Evolutionary conservation across 768 basidiomycete species (phyloP).

Genomic region (Auricularia cornea): DNA sequence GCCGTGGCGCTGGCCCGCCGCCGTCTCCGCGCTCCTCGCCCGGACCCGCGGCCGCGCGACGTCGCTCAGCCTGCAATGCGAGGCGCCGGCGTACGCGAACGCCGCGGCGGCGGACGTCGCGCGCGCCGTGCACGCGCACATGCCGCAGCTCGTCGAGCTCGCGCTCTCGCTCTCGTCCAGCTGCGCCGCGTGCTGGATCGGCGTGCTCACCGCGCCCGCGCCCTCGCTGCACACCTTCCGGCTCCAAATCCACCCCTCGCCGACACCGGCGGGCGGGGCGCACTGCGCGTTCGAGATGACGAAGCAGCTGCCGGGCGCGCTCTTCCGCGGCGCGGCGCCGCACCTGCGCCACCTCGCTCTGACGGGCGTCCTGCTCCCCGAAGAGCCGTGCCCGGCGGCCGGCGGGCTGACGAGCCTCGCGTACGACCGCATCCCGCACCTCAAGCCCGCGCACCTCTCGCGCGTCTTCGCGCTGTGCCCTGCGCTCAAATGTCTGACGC

Average conservation of each 20-base stretch:
- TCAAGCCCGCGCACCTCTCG: background rate
- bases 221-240: background rate
- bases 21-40: background rate
- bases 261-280: background rate
- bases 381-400: background rate
- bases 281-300: too few relatives aligned
- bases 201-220: background rate
- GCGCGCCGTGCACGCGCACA: background rate
- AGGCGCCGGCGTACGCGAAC: background rate
- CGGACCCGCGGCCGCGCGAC: background rate
- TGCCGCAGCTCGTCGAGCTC: background rate
- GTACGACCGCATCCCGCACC: background rate
- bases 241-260: background rate
- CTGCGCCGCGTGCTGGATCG: background rate
- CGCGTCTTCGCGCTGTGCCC: background rate
- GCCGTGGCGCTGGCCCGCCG: background rate
- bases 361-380: background rate
- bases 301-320: background rate
- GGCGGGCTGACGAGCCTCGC: background rate
- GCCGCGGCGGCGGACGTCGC: background rate
- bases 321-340: background rate
- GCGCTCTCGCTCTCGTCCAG: background rate
- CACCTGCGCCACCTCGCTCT: background rate
- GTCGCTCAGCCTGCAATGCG: background rate
- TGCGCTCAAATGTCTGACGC: background rate